Evolutionary conservation across 371 early-diverging fungal species (phyloP).

Genomic region (Apophysomyces trapeziformis): DNA sequence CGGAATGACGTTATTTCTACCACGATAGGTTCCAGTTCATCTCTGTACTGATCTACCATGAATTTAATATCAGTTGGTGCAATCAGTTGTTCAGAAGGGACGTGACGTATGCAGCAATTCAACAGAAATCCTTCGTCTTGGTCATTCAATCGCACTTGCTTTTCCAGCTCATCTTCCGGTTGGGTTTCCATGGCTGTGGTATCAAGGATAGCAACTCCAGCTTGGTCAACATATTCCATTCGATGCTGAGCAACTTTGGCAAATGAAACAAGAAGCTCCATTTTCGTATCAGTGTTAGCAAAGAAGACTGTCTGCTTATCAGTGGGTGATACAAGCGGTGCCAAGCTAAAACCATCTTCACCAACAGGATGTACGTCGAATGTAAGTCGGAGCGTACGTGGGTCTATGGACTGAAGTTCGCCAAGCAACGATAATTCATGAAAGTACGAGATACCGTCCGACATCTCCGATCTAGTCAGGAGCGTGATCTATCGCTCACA

Average conservation of each 20-base stretch:
- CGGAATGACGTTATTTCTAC: slow-evolving; percentile 9
- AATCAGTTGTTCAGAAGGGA: not conserved
- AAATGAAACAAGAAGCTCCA: not conserved
- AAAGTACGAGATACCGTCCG: not conserved
- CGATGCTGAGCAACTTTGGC: not conserved
- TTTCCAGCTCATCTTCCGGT: not conserved
- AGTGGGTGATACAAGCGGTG: not conserved
- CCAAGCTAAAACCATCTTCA: not conserved
- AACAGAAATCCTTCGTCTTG: not conserved
- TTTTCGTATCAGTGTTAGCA: not conserved
- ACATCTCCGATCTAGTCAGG: not conserved
- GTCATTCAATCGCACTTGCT: not conserved
- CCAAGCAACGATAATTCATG: slow-evolving; percentile 2
- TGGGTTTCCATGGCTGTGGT: not conserved
- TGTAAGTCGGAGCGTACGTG: not conserved
- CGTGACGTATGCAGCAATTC: not conserved
- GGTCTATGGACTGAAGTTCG: not conserved
- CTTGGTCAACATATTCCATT: not conserved
- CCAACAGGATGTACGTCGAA: not conserved
- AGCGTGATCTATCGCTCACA: not conserved
- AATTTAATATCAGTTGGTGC: not conserved
- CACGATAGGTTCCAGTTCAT: not conserved
- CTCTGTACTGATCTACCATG: not conserved
- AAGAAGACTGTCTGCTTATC: not conserved
- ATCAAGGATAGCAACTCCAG: not conserved